Base-by-base conservation (phyloP, 176 grass and related monocot species). In the Juncus effusus region DNA sequence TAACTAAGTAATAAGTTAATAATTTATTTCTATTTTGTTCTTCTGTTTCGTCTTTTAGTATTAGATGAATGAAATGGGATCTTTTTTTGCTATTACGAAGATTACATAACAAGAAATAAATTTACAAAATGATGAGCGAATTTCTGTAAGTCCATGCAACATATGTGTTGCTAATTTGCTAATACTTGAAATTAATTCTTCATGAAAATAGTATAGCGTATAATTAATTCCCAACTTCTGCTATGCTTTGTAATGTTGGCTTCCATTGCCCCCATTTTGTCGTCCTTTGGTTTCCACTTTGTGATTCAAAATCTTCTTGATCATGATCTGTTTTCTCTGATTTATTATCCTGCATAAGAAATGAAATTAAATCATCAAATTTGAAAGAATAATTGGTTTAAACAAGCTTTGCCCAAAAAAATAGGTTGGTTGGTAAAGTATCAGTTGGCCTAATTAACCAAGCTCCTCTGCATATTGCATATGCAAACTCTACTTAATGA, bases 161-260 rank as follows among this genome's bases (percentile, higher is more conserved):
- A 60, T 56, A 40, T 28, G 19, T 28, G 19, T 28, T 28, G 19
- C 39, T 37, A 59, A 42, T 5, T 38, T 3, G 12, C 15, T 6
- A 16, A 36, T 44, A 56, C 10, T 54, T 44, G 15, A 55, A 47
- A 51, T 47, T 40, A 60, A 54, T 50, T 59, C 40, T 10, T 28
- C 56, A 74, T 36, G 58, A 38, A 70, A 55, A 52, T 42, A 5
- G 3, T 62, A 13, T 12, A 7, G 37, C 15, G 52, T 19, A 19
- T 36, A 61, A 16, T 61, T 51, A 63, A 35, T 63, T 45, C 61
- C 79, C 71, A 4, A 68, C 86, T 74, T 96, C 91, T 1, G 81
- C 84, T 16, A 96, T 96, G 81, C 91, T 96, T 63, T 90, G 82
- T 62, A 95, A 74, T 40, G 83, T 84, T 40, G 90, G 86, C 64